Evolutionary conservation across 1,284 basidiomycete species (phyloP).

Genomic region (Bjerkandera adusta): DNA sequence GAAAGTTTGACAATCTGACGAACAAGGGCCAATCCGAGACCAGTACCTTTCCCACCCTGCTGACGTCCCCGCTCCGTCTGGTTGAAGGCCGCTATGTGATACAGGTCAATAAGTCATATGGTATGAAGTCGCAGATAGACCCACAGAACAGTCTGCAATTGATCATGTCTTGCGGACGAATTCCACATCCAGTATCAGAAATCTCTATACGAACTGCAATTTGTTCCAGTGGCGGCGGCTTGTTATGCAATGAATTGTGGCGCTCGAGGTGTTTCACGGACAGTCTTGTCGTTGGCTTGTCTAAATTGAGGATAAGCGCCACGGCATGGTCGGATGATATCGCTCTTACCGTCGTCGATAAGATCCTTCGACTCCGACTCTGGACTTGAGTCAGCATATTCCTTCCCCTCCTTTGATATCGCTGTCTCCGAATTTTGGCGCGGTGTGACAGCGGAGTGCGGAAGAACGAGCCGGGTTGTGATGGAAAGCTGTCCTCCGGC

Average conservation of each 20-base stretch:
- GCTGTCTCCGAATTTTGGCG: not conserved
- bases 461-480: slow-evolving; percentile 56
- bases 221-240: slow-evolving; percentile 42
- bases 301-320: no score
- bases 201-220: slow-evolving; percentile 82
- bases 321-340: no score
- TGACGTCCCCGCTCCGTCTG: slow-evolving; percentile 79
- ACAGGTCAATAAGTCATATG: no score
- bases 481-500: slow-evolving; percentile 66
- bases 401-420: not conserved
- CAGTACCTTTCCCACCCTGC: slow-evolving; percentile 88
- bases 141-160: slow-evolving; percentile 76
- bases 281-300: no score
- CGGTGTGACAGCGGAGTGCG: no score
- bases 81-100: slow-evolving; percentile 65
- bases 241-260: slow-evolving; percentile 45
- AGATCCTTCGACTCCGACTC: not conserved
- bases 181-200: slow-evolving; percentile 78
- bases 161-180: slow-evolving; percentile 68
- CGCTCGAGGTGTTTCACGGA: slow-evolving; percentile 46
- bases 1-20: slow-evolving; percentile 85
- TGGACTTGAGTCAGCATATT: not conserved
- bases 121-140: no score
- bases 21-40: slow-evolving; percentile 86
- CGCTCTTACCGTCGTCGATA: not conserved